Base-by-base conservation (phyloP, 75 land plant species). In the Selaginella tamariscina region DNA sequence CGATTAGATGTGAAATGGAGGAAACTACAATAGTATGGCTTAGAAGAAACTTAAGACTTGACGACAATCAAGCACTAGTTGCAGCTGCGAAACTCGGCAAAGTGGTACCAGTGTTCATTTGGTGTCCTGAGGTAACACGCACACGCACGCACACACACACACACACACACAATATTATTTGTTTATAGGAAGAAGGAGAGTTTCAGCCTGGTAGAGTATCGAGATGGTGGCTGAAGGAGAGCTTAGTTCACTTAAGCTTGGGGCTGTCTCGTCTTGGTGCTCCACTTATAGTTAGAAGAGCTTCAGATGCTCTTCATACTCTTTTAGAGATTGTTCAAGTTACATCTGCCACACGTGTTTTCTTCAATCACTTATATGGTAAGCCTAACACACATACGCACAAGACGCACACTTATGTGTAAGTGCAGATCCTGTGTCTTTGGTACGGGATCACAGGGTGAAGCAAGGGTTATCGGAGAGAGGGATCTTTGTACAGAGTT, bases 1-100 rank as follows among this genome's bases (percentile, higher is more conserved):
- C n/a, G n/a, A n/a, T n/a, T n/a, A n/a, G n/a, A n/a, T n/a, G n/a
- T n/a, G n/a, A n/a, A n/a, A n/a, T n/a, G n/a, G n/a, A n/a, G n/a
- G n/a, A n/a, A n/a, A n/a, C n/a, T n/a, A 83, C 91, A 39, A 80
- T 94, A 71, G 96, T 94, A 8, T 94, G 98, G 98, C 87, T 94
- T 62, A 83, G 98, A 60, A 85, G 98, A 54, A 96, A 94, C 78
- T 85, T 94, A 24, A 80, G 96, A 30, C 68, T 94, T 8, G 98
- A 90, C 76, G 98, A 94, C 70, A 94, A 94, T 66, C 96, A 91
- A 18, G 98, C 91, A 13, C 78, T 94, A 22, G 49, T 39, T 5
- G 49, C 49, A 39, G 96, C 82, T 9, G 86, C 80, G 0, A 82
- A 95, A 65, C 76, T 81, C 28, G 91, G 96, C 22, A 64, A 74